Percentiles rank a stretch among this genome's conserved stretches.
These are phyloP conservation scores for Collybiopsis confluens DNA, from an alignment of 768 basidiomycete species.

Conservation along the genomic window DNA sequence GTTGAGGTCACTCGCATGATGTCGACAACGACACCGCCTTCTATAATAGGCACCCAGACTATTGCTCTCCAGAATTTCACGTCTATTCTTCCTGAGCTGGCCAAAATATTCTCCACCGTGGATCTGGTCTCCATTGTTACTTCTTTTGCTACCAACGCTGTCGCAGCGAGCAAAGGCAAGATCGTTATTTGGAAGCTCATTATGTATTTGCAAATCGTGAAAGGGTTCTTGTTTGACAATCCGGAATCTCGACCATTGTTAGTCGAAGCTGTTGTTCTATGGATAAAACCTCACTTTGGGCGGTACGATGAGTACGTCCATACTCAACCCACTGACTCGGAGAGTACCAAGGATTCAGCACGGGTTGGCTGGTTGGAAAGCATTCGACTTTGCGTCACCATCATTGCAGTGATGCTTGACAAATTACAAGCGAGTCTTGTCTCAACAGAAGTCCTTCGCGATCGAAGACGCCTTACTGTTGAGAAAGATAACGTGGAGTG, in stretches of 20 bases:
- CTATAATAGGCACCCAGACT: slow-evolving; percentile 95
- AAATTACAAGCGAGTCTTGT: slow-evolving; percentile 80
- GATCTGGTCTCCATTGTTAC: slow-evolving; percentile 87
- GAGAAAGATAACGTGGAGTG: slow-evolving; percentile 94
- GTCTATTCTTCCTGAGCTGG: slow-evolving; percentile 83
- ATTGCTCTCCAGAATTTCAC: slow-evolving; percentile 92
- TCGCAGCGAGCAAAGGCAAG: slow-evolving; percentile 75
- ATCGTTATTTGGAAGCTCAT: slow-evolving; percentile 92
- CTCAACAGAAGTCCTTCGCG: slow-evolving; percentile 54
- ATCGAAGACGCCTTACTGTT: slow-evolving; percentile 59
- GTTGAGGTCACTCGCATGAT: slow-evolving; percentile 85
- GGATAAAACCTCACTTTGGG: slow-evolving; percentile 95
- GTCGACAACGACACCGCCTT: slow-evolving; percentile 68
- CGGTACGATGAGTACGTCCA: slow-evolving; percentile 80
- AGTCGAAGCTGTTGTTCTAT: slow-evolving; percentile 83
- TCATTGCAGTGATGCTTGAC: slow-evolving; percentile 86
- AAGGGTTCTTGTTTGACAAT: slow-evolving; percentile 83
- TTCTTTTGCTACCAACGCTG: slow-evolving; percentile 74
- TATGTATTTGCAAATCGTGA: slow-evolving; percentile 89
- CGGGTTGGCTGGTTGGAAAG: slow-evolving; percentile 87
- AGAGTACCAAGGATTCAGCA: slow-evolving; percentile 64
- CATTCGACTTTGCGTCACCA: slow-evolving; percentile 84
- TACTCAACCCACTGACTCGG: slow-evolving; percentile 60
- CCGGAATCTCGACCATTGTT: slow-evolving; percentile 72
- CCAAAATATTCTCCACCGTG: slow-evolving; percentile 72